A percentile compares a stretch with the other conserved stretches of the same genome.
Conservation (phyloP, 495 filamentous ascomycete genomes). For the Trichocladium antarcticum region DNA sequence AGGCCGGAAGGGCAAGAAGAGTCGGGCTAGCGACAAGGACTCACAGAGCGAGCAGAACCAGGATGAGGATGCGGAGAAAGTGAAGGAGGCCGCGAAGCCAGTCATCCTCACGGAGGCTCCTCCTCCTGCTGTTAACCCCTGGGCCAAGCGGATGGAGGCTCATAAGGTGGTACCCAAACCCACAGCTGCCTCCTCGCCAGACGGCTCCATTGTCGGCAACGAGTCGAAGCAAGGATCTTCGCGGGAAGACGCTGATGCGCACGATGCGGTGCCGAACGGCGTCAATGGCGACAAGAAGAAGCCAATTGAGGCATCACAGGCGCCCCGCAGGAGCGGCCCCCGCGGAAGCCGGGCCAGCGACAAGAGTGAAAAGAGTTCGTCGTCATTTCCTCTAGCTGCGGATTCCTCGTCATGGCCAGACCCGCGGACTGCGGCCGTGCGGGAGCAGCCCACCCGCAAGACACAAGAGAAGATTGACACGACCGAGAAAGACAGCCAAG, state of each 20-base stretch:
- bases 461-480: constrained; percentile 44
- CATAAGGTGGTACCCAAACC: constrained; percentile 46
- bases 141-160: constrained; percentile 64
- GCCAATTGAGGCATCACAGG: constrained; percentile 39
- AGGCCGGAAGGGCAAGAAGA: constrained; percentile 39
- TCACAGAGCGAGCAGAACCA: constrained; percentile 31
- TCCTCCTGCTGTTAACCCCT: constrained; percentile 71
- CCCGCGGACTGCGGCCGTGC: constrained; percentile 66
- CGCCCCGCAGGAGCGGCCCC: constrained; percentile 33
- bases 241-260: constrained; percentile 14
- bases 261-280: constrained; percentile 9
- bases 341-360: constrained; percentile 40
- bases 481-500: constrained; percentile 56
- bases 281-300: constrained; percentile 36
- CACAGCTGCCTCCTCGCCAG: constrained; percentile 37
- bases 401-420: constrained; percentile 79
- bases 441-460: constrained; percentile 40
- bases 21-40: constrained; percentile 35
- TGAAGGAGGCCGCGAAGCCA: constrained; percentile 43
- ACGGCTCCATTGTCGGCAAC: constrained; percentile 7
- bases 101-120: constrained; percentile 65
- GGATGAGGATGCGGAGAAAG: constrained; percentile 35
- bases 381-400: constrained; percentile 45
- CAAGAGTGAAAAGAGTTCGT: constrained; percentile 36
- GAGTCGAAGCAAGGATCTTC: constrained; percentile 15